Evolutionary conservation across 352 stramenopile genomes (phyloP).

Genomic region (Pythium plurisporium): DNA sequence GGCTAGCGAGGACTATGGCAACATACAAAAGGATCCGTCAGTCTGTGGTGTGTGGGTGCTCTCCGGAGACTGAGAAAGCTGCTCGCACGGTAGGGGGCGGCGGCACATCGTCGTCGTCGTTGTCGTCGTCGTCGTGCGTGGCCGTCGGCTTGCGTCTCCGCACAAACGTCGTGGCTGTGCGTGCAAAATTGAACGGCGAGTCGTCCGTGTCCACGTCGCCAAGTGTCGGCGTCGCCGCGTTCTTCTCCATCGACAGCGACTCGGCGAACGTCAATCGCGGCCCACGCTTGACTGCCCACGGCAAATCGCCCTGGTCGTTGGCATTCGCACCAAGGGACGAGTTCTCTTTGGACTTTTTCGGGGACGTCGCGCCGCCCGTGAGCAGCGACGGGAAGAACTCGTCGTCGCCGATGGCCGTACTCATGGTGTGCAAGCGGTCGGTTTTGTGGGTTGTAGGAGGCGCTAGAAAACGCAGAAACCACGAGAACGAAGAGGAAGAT

Average conservation of each 20-base stretch:
- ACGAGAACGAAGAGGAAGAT: neutral
- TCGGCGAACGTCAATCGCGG: constrained; percentile 61
- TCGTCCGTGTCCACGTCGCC: constrained; percentile 41
- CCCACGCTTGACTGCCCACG: constrained; percentile 27
- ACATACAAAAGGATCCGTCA: too few relatives aligned
- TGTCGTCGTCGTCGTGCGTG: constrained; percentile 4
- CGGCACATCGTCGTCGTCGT: constrained; percentile 47
- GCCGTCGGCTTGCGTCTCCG: constrained; percentile 42
- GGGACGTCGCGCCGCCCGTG: constrained; percentile 45
- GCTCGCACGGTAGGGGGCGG: constrained; percentile 55
- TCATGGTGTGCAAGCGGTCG: constrained; percentile 14
- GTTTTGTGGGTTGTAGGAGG: neutral
- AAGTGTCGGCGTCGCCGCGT: constrained; percentile 21
- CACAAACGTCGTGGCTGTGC: constrained; percentile 16
- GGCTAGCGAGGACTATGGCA: constrained; percentile 36
- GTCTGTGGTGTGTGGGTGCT: too few relatives aligned
- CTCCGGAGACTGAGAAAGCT: too few relatives aligned
- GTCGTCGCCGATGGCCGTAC: constrained; percentile 34
- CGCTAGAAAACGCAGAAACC: neutral
- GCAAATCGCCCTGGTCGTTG: constrained; percentile 14
- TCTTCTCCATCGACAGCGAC: constrained; percentile 65
- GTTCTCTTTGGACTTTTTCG: constrained; percentile 55
- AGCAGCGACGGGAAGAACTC: constrained; percentile 77
- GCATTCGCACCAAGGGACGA: constrained; percentile 24
- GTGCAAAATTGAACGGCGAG: constrained; percentile 57